Conservation (phyloP, 805 yeast species). For the Myxozyma vanderwaltii region DNA sequence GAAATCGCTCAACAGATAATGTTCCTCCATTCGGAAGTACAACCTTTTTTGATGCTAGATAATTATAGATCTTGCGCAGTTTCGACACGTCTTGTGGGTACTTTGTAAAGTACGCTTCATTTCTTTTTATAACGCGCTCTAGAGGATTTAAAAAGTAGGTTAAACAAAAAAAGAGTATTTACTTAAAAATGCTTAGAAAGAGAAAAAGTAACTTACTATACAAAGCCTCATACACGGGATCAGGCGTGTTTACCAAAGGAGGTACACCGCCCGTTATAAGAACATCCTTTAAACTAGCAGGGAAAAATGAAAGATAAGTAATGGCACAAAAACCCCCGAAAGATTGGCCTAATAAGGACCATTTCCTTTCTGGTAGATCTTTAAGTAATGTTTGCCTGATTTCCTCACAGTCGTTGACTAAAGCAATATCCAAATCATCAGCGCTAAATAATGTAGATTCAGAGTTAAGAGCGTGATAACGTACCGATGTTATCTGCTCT, state of each 20-base stretch:
- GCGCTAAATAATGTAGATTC: neutral
- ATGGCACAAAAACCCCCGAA: conserved; percentile 55
- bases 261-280: conserved; percentile 63
- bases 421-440: neutral
- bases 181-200: neutral
- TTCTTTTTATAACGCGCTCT: conserved; percentile 49
- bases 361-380: conserved; percentile 42
- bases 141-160: neutral
- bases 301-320: conserved; percentile 51
- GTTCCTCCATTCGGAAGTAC: conserved; percentile 55
- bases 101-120: conserved; percentile 51
- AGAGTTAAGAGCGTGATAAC: neutral
- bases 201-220: conserved; percentile 38
- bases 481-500: conserved; percentile 50
- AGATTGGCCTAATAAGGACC: conserved; percentile 60
- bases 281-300: conserved; percentile 35
- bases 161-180: neutral
- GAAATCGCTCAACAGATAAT: conserved; percentile 55
- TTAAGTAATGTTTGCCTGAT: conserved; percentile 47
- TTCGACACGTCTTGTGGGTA: conserved; percentile 51
- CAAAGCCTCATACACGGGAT: conserved; percentile 54
- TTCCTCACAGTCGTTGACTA: conserved; percentile 50
- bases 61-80: conserved; percentile 39
- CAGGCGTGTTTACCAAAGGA: conserved; percentile 50
- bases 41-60: conserved; percentile 39